Conservation (phyloP, 345 rosid genomes). For the Angophora floribunda region DNA sequence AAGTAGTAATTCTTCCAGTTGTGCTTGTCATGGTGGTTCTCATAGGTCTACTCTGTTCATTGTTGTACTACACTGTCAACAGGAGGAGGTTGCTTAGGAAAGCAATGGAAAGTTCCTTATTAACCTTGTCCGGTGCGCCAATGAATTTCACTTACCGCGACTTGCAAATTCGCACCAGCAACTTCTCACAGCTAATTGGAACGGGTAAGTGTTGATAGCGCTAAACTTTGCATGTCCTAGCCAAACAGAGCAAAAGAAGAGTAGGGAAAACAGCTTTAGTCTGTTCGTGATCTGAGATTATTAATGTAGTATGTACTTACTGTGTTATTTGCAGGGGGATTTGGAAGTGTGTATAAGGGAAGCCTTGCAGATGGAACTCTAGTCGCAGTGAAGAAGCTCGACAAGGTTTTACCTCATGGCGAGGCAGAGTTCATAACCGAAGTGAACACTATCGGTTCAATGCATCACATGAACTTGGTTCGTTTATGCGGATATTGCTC, state of each 20-base stretch:
- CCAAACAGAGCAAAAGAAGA: not conserved
- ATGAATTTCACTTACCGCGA: conserved; percentile 57
- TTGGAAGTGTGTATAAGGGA: conserved; percentile 75
- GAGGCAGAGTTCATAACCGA: conserved; percentile 66
- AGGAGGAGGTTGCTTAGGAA: conserved; percentile 40
- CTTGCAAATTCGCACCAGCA: conserved; percentile 52
- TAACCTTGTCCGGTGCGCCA: conserved; percentile 56
- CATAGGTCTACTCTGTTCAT: conserved; percentile 48
- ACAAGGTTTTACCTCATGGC: conserved; percentile 58
- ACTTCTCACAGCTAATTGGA: conserved; percentile 72
- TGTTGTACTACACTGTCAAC: conserved; percentile 56
- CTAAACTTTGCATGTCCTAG: not conserved
- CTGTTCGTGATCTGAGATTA: not conserved
- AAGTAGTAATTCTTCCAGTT: conserved; percentile 52
- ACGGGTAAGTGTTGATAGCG: conserved; percentile 1
- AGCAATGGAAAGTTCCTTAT: conserved; percentile 36
- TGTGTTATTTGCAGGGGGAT: conserved; percentile 34
- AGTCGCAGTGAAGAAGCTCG: conserved; percentile 69
- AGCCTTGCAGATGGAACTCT: conserved; percentile 34
- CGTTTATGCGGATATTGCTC: conserved; percentile 74
- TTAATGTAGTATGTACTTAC: not conserved
- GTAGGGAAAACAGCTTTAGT: not conserved
- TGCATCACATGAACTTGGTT: conserved; percentile 79
- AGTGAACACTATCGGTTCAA: conserved; percentile 75
- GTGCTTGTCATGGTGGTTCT: conserved; percentile 53